phyloP scores from a whole-genome alignment of 345 rosid species.

The Isatis tinctoria region DNA sequence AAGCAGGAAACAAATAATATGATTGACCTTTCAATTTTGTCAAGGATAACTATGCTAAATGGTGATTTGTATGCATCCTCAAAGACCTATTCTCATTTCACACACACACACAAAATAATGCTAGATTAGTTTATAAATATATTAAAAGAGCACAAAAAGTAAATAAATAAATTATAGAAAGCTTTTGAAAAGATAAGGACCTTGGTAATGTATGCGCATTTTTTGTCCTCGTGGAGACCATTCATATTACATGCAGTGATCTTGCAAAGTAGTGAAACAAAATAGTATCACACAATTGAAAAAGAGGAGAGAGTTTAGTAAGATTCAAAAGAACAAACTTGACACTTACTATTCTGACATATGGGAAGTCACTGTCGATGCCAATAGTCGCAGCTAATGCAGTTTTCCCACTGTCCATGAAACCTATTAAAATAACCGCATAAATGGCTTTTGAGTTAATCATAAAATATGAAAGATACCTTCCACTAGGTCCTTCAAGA shows the following conservation, averaged over 20 bases:
- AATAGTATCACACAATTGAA: no score
- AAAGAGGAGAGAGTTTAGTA: not conserved
- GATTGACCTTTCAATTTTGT: slow-evolving; percentile 86
- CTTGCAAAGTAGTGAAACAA: slow-evolving; percentile 33
- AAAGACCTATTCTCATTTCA: slow-evolving; percentile 54
- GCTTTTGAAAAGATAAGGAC: no score
- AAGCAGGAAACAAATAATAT: no score
- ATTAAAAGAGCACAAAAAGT: not conserved
- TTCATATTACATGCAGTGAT: slow-evolving; percentile 77
- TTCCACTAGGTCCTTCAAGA: slow-evolving; percentile 77
- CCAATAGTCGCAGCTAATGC: slow-evolving; percentile 89
- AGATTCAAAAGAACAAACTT: no score
- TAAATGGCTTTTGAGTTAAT: no score
- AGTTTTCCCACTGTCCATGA: slow-evolving; percentile 70
- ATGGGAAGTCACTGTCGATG: slow-evolving; percentile 81
- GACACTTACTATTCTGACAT: slow-evolving; percentile 87
- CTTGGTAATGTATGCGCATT: slow-evolving; percentile 76
- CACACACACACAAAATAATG: not conserved
- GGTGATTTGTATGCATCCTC: slow-evolving; percentile 96
- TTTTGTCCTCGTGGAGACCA: slow-evolving; percentile 85
- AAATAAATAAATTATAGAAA: no score
- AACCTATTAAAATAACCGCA: not conserved
- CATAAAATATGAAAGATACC: slow-evolving; percentile 37
- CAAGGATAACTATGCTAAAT: slow-evolving; percentile 75
- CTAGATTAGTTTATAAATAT: no score